Evolutionary conservation across 2,329 filamentous ascomycete species (phyloP), one percentile per base, ranked within the genome.

Genomic region (Ilyonectria destructans): DNA sequence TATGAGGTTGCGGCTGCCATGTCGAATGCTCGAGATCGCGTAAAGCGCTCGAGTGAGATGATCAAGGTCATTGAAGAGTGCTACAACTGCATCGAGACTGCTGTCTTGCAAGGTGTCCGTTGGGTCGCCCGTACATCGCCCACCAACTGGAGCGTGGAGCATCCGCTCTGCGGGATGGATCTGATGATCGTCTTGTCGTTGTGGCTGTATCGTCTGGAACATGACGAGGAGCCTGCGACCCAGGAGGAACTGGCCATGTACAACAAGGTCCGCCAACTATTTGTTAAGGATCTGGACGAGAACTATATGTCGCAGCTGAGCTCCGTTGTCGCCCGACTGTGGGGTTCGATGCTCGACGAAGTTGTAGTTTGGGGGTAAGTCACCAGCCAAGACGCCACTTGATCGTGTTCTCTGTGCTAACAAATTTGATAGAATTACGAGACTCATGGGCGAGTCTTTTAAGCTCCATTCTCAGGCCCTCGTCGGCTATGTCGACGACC

Each of bases 311-410:
- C 91, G 59, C 95, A 97, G 80, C 86, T 99, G 74, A 98, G 96
- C 85, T 96, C 95, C n/a, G 94, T 94, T 59, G 96, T 99, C 49
- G 95, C 96, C 70, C 91, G 94, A 77, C 90, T 98, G 52, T 99
- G 96, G 96, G 96, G 96, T 76, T 96, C 94, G 71, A 98, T 98
- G 92, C 91, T 98, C 72, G 96, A 98, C 80, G 96, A 98, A 84
- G 96, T 98, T 71, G 96, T 98, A 75, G 96, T 99, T 69, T 98
- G 96, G 96, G 96, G 96, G 95, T 97, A 92, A 90, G 95, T 93
- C 52, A 33, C 31, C 31, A 23, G 35, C 33, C 17, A 51, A 31
- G 15, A 17, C 49, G 49, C 29, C 33, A 58, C 9, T 15, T 45
- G 15, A n/a, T 17, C 10, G 15, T 29, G 19, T 48, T 6, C 43